A percentile compares a stretch with the other conserved stretches of the same genome.
These are phyloP conservation scores for Flaveria linearis DNA, from an alignment of 129 eudicot genomes.

Conservation along the genomic window DNA sequence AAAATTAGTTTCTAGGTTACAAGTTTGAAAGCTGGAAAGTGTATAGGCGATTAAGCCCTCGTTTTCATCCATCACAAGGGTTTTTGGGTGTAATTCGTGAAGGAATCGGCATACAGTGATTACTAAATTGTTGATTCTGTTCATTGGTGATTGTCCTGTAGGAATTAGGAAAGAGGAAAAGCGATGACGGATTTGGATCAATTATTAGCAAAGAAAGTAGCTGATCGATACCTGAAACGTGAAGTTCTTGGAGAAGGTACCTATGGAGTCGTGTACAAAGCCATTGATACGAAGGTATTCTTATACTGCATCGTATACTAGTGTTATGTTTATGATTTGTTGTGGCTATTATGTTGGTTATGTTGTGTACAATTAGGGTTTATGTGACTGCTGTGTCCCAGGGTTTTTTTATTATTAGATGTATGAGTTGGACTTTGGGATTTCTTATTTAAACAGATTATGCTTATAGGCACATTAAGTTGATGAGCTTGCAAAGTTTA, in stretches of 20 bases:
- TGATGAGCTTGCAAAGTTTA: neutral
- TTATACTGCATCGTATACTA: neutral
- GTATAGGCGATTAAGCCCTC: neutral
- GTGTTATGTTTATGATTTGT: neutral
- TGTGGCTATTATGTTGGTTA: neutral
- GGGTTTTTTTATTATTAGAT: neutral
- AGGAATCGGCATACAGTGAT: neutral
- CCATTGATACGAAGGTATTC: slow-evolving; percentile 88
- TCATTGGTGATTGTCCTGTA: neutral
- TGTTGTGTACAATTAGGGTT: slow-evolving; percentile 25
- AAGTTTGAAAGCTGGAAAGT: neutral
- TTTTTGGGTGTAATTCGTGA: slow-evolving; percentile 10
- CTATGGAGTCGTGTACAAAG: slow-evolving; percentile 94
- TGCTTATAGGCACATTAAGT: neutral
- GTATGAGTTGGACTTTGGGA: neutral
- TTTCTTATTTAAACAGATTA: neutral
- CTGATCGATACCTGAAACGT: slow-evolving; percentile 89
- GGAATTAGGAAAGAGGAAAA: slow-evolving; percentile 10
- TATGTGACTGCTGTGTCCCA: neutral
- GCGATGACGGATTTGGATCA: slow-evolving; percentile 60
- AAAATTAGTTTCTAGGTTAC: slow-evolving; percentile 11
- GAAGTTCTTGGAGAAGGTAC: slow-evolving; percentile 99
- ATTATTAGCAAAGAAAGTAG: slow-evolving; percentile 61
- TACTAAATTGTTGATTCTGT: slow-evolving; percentile 8
- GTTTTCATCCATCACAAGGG: neutral